phyloP scores from a whole-genome alignment of 345 rosid genomes.

The Lumnitzera racemosa region DNA sequence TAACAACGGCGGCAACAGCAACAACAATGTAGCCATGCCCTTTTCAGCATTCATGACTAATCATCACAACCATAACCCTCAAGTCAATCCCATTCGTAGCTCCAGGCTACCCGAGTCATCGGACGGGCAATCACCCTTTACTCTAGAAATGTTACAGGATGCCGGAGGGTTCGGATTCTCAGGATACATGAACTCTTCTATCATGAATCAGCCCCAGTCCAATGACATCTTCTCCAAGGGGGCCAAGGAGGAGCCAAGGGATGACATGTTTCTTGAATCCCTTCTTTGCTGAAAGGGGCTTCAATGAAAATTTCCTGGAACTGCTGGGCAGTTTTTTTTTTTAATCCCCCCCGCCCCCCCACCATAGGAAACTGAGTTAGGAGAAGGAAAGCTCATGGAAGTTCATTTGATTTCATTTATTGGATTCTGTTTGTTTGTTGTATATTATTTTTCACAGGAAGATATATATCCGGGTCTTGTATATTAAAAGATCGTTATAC shows the following conservation, averaged over 20 bases:
- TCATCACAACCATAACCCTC: conserved; percentile 9
- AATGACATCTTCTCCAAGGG: conserved; percentile 19
- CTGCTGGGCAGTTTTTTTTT: not conserved
- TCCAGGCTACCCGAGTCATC: conserved; percentile 14
- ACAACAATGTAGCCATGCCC: conserved; percentile 23
- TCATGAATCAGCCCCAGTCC: conserved; percentile 23
- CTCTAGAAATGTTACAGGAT: conserved; percentile 40
- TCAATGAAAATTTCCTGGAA: not conserved
- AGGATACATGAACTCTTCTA: conserved; percentile 32
- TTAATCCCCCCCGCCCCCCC: not conserved
- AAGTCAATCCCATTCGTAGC: conserved; percentile 16
- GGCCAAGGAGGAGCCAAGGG: conserved; percentile 57
- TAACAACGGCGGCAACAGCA: conserved; percentile 5
- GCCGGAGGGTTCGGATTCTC: conserved; percentile 28
- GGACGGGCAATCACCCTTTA: conserved; percentile 30
- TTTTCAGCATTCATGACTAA: conserved; percentile 11
- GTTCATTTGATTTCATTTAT: conserved; percentile 16
- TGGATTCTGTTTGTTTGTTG: conserved; percentile 23
- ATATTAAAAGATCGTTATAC: too few species aligned
- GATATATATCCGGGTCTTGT: too few species aligned
- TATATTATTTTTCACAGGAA: conserved; percentile 2
- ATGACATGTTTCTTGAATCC: conserved; percentile 44
- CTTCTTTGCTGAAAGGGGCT: conserved; percentile 24
- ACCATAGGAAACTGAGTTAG: not conserved
- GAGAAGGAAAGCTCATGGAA: conserved; percentile 10